Evolutionary conservation across 2,329 filamentous ascomycete species (phyloP), one percentile per base, ranked within the genome.

Genomic region (Trichophyton schoenleinii): DNA sequence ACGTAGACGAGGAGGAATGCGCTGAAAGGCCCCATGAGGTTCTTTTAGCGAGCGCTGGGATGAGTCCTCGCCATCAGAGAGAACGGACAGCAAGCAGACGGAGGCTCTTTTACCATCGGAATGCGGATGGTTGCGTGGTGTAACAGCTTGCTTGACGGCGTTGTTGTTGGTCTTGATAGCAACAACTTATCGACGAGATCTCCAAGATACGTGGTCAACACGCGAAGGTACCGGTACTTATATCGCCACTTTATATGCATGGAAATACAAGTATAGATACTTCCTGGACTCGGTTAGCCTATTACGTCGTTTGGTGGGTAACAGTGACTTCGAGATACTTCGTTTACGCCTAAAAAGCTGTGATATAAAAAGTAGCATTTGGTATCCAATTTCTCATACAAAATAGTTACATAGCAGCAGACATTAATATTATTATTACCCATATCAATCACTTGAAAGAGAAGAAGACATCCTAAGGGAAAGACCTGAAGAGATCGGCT

Each of bases 1-100:
- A 95, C 72, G 79, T 96, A 96, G 72, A 87, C 81, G 70, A 87
- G 73, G 66, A 95, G 78, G 70, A 92, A 85, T 67, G 74, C 74
- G 65, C 70, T 71, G 69, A 81, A 70, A 63, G 72, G 72, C 72
- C 73, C 73, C 74, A 76, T 76, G 68, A 69, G 71, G 71, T 60
- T 60, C 61, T 64, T 59, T 44, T 58, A 58, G 55, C 55, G 41
- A 58, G 25, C 34, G 36, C 36, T 44, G 41, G 20, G 9, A 28
- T 31, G 28, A 13, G 52, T 55, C 52, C 55, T 58, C 55, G 55
- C 55, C 55, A 58, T 58, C 34, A 55, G 52, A 55, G 52, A 36
- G 28, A 36, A 38, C 25, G 34, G 11, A 36, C 11, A 36, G 52
- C 52, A 28, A 36, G 52, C 52, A 36, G 28, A 55, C 52, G 8